Percentiles rank a stretch among this genome's conserved stretches.
Evolutionary conservation across 352 stramenopile genomes (phyloP).

Genomic region (Globisporangium camurandrum): DNA sequence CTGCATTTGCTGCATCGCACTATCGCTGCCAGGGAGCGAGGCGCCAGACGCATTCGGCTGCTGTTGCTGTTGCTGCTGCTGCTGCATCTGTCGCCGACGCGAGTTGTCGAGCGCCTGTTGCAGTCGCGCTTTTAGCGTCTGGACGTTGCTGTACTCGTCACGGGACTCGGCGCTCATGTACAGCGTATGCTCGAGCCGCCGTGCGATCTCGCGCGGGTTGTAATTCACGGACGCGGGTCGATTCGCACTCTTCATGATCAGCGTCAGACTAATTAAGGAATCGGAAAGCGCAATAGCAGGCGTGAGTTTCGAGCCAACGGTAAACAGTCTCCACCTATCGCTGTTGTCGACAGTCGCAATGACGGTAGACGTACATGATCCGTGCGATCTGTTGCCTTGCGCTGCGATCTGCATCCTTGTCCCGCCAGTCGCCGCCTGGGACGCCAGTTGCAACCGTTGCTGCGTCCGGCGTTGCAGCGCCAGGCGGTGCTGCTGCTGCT

Average conservation of each 20-base stretch:
- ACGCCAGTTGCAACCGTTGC: conserved; percentile 13
- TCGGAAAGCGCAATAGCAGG: conserved; percentile 2
- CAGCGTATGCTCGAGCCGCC: conserved; percentile 75
- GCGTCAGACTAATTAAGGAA: conserved; percentile 48
- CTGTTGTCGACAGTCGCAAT: too few species aligned
- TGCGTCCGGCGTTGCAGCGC: not conserved
- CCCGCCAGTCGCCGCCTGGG: conserved; percentile 55
- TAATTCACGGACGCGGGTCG: conserved; percentile 83
- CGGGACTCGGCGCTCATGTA: conserved; percentile 82
- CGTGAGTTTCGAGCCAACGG: not conserved
- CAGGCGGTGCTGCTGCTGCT: conserved; percentile 1
- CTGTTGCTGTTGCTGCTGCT: conserved; percentile 51
- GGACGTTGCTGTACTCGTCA: conserved; percentile 85
- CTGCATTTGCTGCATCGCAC: conserved; percentile 26
- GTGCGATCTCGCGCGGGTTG: conserved; percentile 81
- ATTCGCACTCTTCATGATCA: conserved; percentile 89
- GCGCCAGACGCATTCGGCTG: conserved; percentile 17
- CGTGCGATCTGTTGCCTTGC: conserved; percentile 80
- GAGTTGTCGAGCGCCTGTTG: conserved; percentile 85
- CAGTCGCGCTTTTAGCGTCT: conserved; percentile 74
- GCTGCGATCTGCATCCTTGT: conserved; percentile 77
- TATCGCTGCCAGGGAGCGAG: conserved; percentile 7
- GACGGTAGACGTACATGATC: conserved; percentile 88
- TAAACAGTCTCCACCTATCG: too few species aligned
- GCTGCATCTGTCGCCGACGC: conserved; percentile 60